These are phyloP conservation scores for Lobosporangium transversale DNA, from an alignment of 192 early-diverging fungal species.

Conservation along the genomic window DNA sequence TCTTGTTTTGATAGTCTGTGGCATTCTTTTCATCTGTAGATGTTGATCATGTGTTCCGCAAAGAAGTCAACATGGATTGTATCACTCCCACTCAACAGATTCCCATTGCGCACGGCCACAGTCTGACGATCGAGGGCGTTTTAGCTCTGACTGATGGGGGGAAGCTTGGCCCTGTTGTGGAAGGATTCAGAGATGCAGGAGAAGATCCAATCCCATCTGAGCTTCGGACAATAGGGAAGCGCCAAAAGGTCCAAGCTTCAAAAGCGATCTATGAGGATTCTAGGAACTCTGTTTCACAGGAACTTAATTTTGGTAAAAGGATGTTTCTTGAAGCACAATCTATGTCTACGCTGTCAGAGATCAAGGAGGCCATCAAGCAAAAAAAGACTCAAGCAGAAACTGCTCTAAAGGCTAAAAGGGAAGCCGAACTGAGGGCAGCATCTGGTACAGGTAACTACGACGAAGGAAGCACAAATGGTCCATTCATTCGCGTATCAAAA, in stretches of 20 bases:
- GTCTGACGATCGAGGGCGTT: conserved; percentile 57
- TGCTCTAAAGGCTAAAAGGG: conserved; percentile 17
- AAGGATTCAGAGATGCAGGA: conserved; percentile 27
- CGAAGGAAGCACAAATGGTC: conserved; percentile 1
- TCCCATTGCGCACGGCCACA: conserved; percentile 65
- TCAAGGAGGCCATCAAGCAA: conserved; percentile 23
- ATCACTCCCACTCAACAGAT: conserved; percentile 82
- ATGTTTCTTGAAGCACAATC: conserved; percentile 42
- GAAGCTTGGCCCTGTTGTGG: neutral
- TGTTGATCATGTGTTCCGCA: conserved; percentile 90
- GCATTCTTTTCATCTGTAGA: conserved; percentile 97
- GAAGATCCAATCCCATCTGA: conserved; percentile 12
- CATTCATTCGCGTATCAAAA: neutral
- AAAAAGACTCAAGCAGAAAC: conserved; percentile 14
- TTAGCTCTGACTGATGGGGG: conserved; percentile 39
- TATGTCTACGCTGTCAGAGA: conserved; percentile 26
- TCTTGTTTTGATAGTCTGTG: conserved; percentile 62
- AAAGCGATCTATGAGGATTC: neutral
- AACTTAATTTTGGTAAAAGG: neutral
- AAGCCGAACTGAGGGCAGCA: conserved; percentile 20
- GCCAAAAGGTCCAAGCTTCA: neutral
- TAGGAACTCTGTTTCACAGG: neutral
- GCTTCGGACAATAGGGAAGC: conserved; percentile 21
- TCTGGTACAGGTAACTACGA: neutral
- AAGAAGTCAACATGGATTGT: conserved; percentile 89